Percentiles rank a stretch among this genome's conserved stretches.
Evolutionary conservation across 2,329 filamentous ascomycete species (phyloP).

Genomic region (Aspergillus ochraceoroseus): DNA sequence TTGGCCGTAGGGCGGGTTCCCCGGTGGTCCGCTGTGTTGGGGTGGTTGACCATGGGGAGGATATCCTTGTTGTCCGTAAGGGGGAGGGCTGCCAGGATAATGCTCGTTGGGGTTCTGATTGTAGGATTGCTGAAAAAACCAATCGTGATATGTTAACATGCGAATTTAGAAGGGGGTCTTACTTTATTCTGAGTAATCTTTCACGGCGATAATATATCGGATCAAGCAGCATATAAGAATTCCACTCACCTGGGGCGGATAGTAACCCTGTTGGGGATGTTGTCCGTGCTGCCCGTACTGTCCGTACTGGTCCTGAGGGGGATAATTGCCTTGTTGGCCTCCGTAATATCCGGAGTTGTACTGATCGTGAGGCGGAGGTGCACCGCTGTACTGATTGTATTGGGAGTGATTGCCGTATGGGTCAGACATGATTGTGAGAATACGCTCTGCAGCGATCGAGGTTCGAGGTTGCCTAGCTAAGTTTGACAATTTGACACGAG

Average conservation of each 20-base stretch:
- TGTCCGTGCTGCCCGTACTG: constrained; percentile 8
- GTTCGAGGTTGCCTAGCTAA: no score
- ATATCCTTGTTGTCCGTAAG: constrained; percentile 21
- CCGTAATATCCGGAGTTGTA: constrained; percentile 7
- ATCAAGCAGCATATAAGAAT: no score
- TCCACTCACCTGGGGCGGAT: constrained; percentile 6
- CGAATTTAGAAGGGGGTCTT: not conserved
- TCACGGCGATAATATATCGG: no score
- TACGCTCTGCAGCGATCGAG: not conserved
- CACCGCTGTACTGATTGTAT: constrained; percentile 10
- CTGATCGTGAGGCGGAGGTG: constrained; percentile 7
- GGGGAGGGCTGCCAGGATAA: constrained; percentile 20
- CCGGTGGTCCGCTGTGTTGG: constrained; percentile 19
- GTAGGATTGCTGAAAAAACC: constrained; percentile 15
- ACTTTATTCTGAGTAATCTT: no score
- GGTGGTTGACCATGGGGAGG: constrained; percentile 11
- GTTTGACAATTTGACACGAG: no score
- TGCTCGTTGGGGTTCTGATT: constrained; percentile 19
- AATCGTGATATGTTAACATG: not conserved
- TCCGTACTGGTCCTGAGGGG: constrained; percentile 9
- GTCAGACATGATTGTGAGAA: constrained; percentile 6
- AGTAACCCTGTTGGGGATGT: constrained; percentile 10
- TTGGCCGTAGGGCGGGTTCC: constrained; percentile 22
- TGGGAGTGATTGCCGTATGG: constrained; percentile 5
- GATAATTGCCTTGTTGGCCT: constrained; percentile 9